Conservation (phyloP, 306 rosid genomes). For the Prunus mira region DNA sequence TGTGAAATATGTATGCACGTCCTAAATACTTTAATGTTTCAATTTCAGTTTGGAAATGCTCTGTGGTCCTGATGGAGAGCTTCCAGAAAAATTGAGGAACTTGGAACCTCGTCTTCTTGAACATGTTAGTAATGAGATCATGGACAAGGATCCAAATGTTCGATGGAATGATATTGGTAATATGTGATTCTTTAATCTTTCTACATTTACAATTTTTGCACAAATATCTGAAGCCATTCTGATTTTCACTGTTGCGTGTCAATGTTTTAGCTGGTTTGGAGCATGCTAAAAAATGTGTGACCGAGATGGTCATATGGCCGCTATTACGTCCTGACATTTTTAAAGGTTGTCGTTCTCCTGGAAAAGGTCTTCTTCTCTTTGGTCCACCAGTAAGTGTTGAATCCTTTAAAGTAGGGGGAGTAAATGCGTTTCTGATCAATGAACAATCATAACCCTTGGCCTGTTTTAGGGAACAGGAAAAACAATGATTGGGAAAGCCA, state of each 20-base stretch:
- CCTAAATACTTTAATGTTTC: slow-evolving; percentile 25
- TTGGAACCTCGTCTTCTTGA: slow-evolving; percentile 96
- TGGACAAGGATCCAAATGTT: slow-evolving; percentile 94
- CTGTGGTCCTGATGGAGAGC: slow-evolving; percentile 95
- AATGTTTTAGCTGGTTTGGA: slow-evolving; percentile 71
- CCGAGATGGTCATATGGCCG: slow-evolving; percentile 94
- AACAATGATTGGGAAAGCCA: slow-evolving; percentile 99
- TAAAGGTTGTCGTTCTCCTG: slow-evolving; percentile 92
- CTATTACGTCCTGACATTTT: slow-evolving; percentile 85
- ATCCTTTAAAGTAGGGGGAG: slow-evolving; percentile 22
- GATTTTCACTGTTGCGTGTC: slow-evolving; percentile 16
- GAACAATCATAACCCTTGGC: slow-evolving; percentile 17
- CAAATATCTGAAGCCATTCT: slow-evolving; percentile 22
- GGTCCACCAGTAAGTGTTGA: slow-evolving; percentile 87
- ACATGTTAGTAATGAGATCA: slow-evolving; percentile 93
- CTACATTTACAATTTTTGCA: slow-evolving; percentile 11
- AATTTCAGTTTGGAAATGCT: slow-evolving; percentile 74
- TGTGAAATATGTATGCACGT: slow-evolving; percentile 16
- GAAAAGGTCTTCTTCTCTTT: slow-evolving; percentile 91
- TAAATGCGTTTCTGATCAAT: slow-evolving; percentile 16
- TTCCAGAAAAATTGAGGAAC: slow-evolving; percentile 97
- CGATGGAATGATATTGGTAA: slow-evolving; percentile 58
- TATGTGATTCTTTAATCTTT: slow-evolving; percentile 17
- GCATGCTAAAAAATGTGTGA: slow-evolving; percentile 82
- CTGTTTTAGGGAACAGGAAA: slow-evolving; percentile 88